Conservation (phyloP, 2,329 filamentous ascomycete species). For the Phialophora verrucosa region DNA sequence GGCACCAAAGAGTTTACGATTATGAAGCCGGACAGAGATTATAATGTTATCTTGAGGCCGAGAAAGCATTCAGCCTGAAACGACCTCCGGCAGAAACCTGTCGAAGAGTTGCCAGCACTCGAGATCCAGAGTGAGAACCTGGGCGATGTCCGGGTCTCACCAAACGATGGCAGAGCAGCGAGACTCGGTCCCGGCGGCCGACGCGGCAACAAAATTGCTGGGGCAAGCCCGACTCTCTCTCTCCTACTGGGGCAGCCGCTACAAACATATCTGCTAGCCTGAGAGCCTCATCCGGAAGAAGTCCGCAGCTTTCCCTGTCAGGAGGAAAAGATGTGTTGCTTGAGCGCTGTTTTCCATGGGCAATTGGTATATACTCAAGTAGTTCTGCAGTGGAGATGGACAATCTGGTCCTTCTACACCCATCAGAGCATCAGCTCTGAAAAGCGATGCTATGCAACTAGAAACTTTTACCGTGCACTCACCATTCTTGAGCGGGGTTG, state of each 20-base stretch:
- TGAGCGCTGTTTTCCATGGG: not conserved
- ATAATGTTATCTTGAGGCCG: conserved; percentile 30
- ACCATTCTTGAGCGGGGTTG: not conserved
- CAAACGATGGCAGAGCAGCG: not conserved
- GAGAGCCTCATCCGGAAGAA: not conserved
- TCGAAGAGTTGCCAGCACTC: not conserved
- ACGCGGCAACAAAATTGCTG: not conserved
- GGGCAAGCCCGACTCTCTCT: not conserved
- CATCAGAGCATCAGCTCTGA: not conserved
- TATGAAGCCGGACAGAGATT: conserved; percentile 31
- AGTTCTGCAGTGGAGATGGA: not conserved
- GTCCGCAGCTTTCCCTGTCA: not conserved
- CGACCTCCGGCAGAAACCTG: not conserved
- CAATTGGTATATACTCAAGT: not conserved
- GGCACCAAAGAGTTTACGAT: conserved; percentile 33
- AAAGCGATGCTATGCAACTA: not conserved
- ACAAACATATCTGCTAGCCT: not conserved
- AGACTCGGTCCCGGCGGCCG: not conserved
- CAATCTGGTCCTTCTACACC: not conserved
- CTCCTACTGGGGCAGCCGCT: not conserved
- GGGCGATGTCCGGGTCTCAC: not conserved
- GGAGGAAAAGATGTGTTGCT: not conserved
- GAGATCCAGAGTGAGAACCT: not conserved
- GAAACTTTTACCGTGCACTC: not conserved
- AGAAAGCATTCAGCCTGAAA: conserved; percentile 13